These are phyloP conservation scores for Candida methanosorbosa DNA, from an alignment of 805 yeast genomes.

Conservation along the genomic window DNA sequence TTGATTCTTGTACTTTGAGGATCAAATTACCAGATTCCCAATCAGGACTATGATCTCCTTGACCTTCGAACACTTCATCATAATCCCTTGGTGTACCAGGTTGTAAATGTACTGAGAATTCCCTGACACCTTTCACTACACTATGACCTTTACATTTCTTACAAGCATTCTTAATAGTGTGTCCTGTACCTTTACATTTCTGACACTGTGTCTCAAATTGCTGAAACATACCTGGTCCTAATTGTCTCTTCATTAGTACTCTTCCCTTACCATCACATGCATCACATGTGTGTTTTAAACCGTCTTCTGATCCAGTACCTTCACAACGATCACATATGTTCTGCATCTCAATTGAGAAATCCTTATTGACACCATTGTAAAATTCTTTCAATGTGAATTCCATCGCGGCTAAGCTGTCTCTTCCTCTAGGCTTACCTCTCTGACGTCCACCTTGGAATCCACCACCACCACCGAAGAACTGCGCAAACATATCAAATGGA, in stretches of 20 bases:
- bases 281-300: constrained; percentile 53
- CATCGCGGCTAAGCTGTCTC: constrained; percentile 48
- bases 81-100: constrained; percentile 65
- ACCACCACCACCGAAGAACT: constrained; percentile 38
- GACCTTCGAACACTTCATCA: constrained; percentile 54
- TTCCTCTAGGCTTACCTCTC: constrained; percentile 49
- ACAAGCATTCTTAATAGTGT: constrained; percentile 57
- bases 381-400: constrained; percentile 55
- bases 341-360: constrained; percentile 58
- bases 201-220: constrained; percentile 75
- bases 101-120: constrained; percentile 50
- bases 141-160: constrained; percentile 62
- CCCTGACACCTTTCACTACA: constrained; percentile 45
- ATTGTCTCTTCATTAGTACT: constrained; percentile 52
- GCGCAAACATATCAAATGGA: constrained; percentile 50
- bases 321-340: constrained; percentile 69
- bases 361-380: constrained; percentile 58
- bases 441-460: constrained; percentile 16
- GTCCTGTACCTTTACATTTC: constrained; percentile 72
- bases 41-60: constrained; percentile 82
- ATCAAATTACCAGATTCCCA: constrained; percentile 73
- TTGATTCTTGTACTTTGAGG: constrained; percentile 50
- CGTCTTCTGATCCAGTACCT: constrained; percentile 84
- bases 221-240: constrained; percentile 90
- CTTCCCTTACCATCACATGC: constrained; percentile 75